Conservation (phyloP, 2,329 filamentous ascomycete species). For the Geoglossum cookeanum region DNA sequence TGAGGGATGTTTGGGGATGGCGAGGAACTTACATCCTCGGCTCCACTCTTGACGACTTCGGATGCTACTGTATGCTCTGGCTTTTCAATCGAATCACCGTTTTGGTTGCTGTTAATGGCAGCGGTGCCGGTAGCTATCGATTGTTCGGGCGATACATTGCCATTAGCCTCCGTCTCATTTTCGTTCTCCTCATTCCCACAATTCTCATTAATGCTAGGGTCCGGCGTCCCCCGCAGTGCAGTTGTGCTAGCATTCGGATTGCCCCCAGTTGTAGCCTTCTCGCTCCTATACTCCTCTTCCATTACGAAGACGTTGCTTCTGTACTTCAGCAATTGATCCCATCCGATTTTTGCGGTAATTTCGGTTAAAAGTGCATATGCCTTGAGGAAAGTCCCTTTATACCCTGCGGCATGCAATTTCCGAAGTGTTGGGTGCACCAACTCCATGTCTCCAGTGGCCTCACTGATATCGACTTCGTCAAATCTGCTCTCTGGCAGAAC, state of each 20-base stretch:
- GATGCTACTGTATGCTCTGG: conserved; percentile 63
- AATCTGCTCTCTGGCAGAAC: conserved; percentile 75
- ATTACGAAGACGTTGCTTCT: conserved; percentile 96
- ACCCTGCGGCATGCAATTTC: conserved; percentile 69
- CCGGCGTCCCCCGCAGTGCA: conserved; percentile 26
- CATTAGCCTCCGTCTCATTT: conserved; percentile 17
- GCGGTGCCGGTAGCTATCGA: conserved; percentile 10
- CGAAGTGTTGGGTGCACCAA: conserved; percentile 73
- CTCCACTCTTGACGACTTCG: conserved; percentile 55
- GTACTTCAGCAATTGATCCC: conserved; percentile 89
- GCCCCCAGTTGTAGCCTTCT: conserved; percentile 36
- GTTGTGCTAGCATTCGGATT: conserved; percentile 19
- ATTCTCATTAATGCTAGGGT: conserved; percentile 20
- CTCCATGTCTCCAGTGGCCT: conserved; percentile 58
- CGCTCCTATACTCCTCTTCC: conserved; percentile 93
- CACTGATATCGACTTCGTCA: conserved; percentile 74
- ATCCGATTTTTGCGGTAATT: conserved; percentile 90
- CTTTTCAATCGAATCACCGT: conserved; percentile 46
- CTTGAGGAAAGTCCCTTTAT: conserved; percentile 89
- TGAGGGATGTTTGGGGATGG: conserved; percentile 15
- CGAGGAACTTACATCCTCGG: conserved; percentile 34
- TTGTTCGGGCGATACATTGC: conserved; percentile 12
- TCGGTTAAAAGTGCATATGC: conserved; percentile 89
- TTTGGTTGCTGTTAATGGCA: conserved; percentile 19
- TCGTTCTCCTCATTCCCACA: conserved; percentile 7